Base-by-base conservation (phyloP, 805 yeast genomes). In the Ogataea allantospora region DNA sequence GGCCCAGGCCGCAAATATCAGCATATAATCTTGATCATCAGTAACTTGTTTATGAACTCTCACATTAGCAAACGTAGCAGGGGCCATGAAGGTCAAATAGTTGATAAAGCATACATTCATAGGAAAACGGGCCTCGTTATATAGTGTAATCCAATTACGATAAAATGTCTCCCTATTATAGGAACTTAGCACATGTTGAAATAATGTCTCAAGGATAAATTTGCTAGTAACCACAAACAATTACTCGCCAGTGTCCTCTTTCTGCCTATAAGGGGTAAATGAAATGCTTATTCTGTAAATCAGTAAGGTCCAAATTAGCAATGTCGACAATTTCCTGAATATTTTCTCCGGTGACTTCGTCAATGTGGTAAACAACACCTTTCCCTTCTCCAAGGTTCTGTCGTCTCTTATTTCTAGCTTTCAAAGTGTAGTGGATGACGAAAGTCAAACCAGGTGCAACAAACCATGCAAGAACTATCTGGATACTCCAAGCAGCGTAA, bases 271-370 rank as follows among this genome's bases (percentile, higher is more conserved):
- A 48, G n/a, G 80, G 79, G 42, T 77, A 77, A 16, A 76, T 71
- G 43, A 75, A 77, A 13, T 62, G 53, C 46, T 69, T 59, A 49
- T 75, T 76, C 44, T 77, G 77, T 18, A 68, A 51, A 48, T 77
- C 81, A 4, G 83, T 77, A 25, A 75, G 52, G 54, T 76, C 82
- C 38, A 75, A 54, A 45, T 65, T 59, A 1, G 77, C 75, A 30
- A 66, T 41, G 42, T 70, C 60, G 12, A 68, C 74, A 15, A 52
- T 43, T 30, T 50, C 65, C 25, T 54, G 54, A 27, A 42, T 30
- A 17, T 41, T 35, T 7, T 21, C 23, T 9, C 23, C 23, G 19
- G 43, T 38, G 3, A 53, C 48, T 5, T 33, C 35, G 18, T 36
- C 34, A 15, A 54, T 54, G 8, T 5, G 11, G 23, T 21, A 21